Conservation (phyloP, 768 basidiomycete genomes). For the Neoboletus brunneissimus region DNA sequence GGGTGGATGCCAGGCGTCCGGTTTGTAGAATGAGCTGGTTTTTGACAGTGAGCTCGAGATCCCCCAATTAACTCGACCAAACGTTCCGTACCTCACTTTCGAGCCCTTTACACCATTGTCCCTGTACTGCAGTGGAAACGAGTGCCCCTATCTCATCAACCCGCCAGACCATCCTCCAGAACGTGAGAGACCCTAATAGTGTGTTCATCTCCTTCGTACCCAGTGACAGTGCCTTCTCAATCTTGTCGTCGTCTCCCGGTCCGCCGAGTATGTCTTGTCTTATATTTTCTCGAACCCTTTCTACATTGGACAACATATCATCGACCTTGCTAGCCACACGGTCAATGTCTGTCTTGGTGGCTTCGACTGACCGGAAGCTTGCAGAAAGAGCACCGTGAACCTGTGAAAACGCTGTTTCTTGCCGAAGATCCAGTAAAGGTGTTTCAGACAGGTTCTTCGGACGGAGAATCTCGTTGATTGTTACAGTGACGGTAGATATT, state of each 20-base stretch:
- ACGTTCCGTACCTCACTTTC: slow-evolving; percentile 45
- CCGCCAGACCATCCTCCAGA: slow-evolving; percentile 40
- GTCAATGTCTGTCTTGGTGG: slow-evolving; percentile 35
- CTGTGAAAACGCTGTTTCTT: slow-evolving; percentile 38
- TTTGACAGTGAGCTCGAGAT: neutral
- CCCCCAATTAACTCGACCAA: neutral
- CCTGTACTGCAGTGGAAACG: slow-evolving; percentile 32
- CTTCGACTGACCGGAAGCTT: slow-evolving; percentile 32
- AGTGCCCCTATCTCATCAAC: slow-evolving; percentile 40
- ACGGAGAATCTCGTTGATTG: slow-evolving; percentile 32
- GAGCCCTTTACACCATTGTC: slow-evolving; percentile 42
- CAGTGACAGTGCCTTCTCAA: slow-evolving; percentile 29
- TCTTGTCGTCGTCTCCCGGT: slow-evolving; percentile 18
- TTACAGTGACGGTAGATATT: slow-evolving; percentile 46
- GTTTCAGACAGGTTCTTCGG: slow-evolving; percentile 1
- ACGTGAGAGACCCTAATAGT: slow-evolving; percentile 34
- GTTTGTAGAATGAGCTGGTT: slow-evolving; percentile 61
- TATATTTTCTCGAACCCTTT: slow-evolving; percentile 37
- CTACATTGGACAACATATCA: slow-evolving; percentile 37
- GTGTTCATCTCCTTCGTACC: slow-evolving; percentile 30
- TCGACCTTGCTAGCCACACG: slow-evolving; percentile 34
- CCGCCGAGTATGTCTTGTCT: slow-evolving; percentile 40
- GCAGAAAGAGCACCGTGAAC: slow-evolving; percentile 41
- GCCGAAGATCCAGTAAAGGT: slow-evolving; percentile 29
- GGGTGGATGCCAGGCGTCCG: slow-evolving; percentile 52